These are phyloP conservation scores for Aspergillus sergii DNA, from an alignment of 2,329 filamentous ascomycete species.

Conservation along the genomic window DNA sequence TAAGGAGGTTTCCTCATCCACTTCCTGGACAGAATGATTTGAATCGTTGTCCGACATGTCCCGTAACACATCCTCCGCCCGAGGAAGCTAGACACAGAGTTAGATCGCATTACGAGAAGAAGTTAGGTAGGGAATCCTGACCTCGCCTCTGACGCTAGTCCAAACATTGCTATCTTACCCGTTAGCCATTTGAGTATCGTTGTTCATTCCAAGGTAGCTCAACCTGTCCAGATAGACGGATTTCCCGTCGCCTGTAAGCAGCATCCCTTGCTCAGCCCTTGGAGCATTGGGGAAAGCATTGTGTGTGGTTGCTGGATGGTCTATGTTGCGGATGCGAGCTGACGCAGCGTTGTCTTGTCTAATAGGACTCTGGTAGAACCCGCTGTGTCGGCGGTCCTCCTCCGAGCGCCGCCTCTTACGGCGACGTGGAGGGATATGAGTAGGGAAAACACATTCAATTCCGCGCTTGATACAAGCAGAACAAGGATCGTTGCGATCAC, in stretches of 20 bases:
- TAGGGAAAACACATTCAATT: conserved; percentile 9
- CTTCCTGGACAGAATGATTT: neutral
- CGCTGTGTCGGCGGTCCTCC: neutral
- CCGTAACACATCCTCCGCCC: conserved; percentile 6
- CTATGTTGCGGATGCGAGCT: neutral
- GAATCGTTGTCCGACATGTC: conserved; percentile 8
- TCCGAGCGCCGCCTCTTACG: conserved; percentile 7
- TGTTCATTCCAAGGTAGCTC: neutral
- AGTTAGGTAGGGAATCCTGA: neutral
- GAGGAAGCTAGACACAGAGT: conserved; percentile 1
- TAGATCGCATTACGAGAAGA: neutral
- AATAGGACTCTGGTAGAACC: neutral
- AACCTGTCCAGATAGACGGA: conserved; percentile 12
- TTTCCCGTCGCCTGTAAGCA: conserved; percentile 8
- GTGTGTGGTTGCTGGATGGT: neutral
- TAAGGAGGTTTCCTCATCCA: conserved; percentile 2
- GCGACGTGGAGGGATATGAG: conserved; percentile 5
- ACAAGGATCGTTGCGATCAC: conserved; percentile 11
- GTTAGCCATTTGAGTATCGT: conserved; percentile 1
- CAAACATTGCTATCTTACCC: conserved; percentile 8
- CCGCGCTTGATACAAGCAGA: conserved; percentile 6
- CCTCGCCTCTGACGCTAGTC: conserved; percentile 10
- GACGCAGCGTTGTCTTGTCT: neutral
- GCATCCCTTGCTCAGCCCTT: neutral
- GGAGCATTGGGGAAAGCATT: neutral